phyloP scores from a whole-genome alignment of 2,329 filamentous ascomycete genomes.

The Aspergillus cejpii region DNA sequence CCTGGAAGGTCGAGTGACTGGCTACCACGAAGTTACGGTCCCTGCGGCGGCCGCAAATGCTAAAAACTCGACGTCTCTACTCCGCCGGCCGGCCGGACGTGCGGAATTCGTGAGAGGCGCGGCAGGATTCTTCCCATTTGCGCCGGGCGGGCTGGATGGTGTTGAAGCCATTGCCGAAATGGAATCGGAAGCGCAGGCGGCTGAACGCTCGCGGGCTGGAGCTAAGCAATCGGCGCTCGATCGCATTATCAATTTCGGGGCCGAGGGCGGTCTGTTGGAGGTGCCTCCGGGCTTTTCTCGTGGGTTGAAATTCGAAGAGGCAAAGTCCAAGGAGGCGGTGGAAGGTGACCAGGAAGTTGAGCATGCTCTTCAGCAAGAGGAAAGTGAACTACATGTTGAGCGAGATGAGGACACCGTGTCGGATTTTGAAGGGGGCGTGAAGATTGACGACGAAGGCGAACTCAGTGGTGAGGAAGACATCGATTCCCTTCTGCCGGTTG shows the following conservation, averaged over 20 bases:
- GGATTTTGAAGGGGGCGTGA: conserved; percentile 29
- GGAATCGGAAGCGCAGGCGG: conserved; percentile 63
- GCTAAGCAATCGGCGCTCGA: conserved; percentile 55
- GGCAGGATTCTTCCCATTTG: conserved; percentile 89
- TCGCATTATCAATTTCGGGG: conserved; percentile 74
- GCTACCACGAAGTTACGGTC: conserved; percentile 89
- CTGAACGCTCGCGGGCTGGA: conserved; percentile 38
- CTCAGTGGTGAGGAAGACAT: conserved; percentile 52
- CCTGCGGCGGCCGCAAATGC: conserved; percentile 82
- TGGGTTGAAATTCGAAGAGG: conserved; percentile 65
- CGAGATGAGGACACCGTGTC: conserved; percentile 43
- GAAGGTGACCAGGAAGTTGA: conserved; percentile 65
- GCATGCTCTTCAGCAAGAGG: conserved; percentile 50
- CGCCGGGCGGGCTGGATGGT: conserved; percentile 79
- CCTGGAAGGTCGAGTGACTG: conserved; percentile 83
- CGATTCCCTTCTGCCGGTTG: conserved; percentile 79
- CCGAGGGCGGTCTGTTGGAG: conserved; percentile 70
- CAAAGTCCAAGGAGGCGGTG: conserved; percentile 51
- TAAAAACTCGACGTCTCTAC: conserved; percentile 87
- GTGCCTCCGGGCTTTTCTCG: conserved; percentile 73
- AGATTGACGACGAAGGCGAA: conserved; percentile 24
- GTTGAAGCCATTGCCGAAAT: conserved; percentile 78
- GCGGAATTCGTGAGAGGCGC: conserved; percentile 90
- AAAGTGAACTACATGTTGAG: conserved; percentile 41
- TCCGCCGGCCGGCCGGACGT: conserved; percentile 75